Evolutionary conservation across 2,329 filamentous ascomycete genomes (phyloP).

Genomic region (Beauveria scarabaeidicola): DNA sequence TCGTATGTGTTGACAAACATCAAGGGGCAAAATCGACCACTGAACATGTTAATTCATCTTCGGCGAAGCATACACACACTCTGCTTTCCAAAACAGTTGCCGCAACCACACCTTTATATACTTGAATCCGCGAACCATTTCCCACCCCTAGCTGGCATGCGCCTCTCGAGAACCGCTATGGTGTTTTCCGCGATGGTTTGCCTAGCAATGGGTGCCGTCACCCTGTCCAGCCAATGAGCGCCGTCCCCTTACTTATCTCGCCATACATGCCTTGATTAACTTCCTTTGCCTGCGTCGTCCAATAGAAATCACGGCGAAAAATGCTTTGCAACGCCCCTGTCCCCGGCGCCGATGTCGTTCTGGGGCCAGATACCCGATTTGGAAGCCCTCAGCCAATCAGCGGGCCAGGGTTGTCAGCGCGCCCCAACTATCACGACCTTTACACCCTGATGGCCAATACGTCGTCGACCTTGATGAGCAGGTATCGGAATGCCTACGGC

Average conservation of each 20-base stretch:
- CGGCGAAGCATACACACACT: neutral
- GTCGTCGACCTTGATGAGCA: slow-evolving; percentile 9
- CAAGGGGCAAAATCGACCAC: neutral
- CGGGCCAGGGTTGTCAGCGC: neutral
- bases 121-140: neutral
- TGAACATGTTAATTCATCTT: too few relatives aligned
- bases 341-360: neutral
- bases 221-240: neutral
- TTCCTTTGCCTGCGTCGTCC: neutral
- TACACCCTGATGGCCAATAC: slow-evolving; percentile 8
- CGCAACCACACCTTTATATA: neutral
- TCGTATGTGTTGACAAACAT: neutral
- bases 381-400: neutral
- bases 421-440: slow-evolving; percentile 10
- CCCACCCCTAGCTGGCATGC: neutral
- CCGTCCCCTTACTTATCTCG: neutral
- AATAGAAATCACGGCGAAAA: neutral
- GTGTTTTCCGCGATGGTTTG: neutral
- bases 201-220: neutral
- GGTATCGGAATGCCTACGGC: neutral
- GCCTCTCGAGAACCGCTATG: slow-evolving; percentile 4
- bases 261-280: neutral
- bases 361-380: slow-evolving; percentile 4
- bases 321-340: neutral
- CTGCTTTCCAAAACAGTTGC: neutral